Evolutionary conservation across 1,139 yeast genomes (phyloP).

Genomic region (Debaryomyces subglobosus): DNA sequence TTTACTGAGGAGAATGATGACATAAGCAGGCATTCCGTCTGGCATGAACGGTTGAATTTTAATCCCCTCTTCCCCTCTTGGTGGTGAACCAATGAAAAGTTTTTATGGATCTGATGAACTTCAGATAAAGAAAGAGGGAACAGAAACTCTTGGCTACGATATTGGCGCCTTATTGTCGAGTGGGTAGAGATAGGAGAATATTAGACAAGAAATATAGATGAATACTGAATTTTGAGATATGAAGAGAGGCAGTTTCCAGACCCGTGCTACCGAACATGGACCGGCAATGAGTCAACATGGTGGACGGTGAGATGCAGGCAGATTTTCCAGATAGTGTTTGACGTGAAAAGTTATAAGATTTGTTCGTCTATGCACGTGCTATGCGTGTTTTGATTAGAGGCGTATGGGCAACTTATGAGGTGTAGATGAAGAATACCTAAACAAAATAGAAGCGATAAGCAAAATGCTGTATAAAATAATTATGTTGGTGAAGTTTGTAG

Average conservation of each 20-base stretch:
- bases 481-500: not conserved
- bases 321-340: conserved; percentile 4
- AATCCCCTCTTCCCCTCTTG: not conserved
- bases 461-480: not conserved
- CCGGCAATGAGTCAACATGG: not conserved
- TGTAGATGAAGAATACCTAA: not conserved
- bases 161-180: not conserved
- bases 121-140: not conserved
- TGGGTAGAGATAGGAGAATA: not conserved
- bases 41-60: not conserved
- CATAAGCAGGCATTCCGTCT: not conserved
- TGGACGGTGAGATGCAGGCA: not conserved
- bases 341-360: not conserved
- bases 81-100: conserved; percentile 1
- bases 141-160: not conserved
- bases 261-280: not conserved
- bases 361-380: conserved; percentile 2
- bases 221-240: not conserved
- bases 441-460: not conserved
- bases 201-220: not conserved
- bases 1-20: conserved; percentile 1
- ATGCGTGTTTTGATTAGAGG: not conserved
- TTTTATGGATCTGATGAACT: not conserved
- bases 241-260: not conserved
- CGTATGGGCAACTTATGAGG: not conserved